Evolutionary conservation across 306 rosid genomes (phyloP).

Genomic region (Erythrophleum fordii): DNA sequence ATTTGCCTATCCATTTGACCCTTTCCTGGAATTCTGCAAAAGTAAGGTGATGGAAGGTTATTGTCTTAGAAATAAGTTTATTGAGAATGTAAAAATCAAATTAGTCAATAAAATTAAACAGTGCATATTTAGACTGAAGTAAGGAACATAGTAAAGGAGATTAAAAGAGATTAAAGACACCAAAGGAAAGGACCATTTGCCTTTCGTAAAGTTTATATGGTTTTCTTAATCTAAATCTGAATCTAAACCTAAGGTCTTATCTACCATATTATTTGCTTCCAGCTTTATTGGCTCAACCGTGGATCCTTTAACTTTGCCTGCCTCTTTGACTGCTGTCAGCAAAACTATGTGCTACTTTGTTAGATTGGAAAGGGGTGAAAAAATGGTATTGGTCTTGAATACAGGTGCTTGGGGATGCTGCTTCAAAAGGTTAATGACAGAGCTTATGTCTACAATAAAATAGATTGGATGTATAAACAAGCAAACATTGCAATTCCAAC

Average conservation of each 20-base stretch:
- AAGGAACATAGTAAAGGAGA: neutral
- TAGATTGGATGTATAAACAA: constrained; percentile 91
- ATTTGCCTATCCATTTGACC: neutral
- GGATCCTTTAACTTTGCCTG: neutral
- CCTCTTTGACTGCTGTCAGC: neutral
- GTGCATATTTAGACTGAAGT: neutral
- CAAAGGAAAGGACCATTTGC: neutral
- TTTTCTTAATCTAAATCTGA: neutral
- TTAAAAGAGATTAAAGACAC: constrained; percentile 24
- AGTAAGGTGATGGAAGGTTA: neutral
- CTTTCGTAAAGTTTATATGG: constrained; percentile 1
- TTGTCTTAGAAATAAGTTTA: neutral
- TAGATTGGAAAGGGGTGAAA: constrained; percentile 25
- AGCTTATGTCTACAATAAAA: constrained; percentile 76
- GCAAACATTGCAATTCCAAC: constrained; percentile 80
- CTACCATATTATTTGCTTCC: constrained; percentile 19
- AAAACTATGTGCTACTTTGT: constrained; percentile 22
- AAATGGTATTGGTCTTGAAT: constrained; percentile 32
- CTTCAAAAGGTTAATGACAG: constrained; percentile 92
- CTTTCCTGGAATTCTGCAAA: no score
- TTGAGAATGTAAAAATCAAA: neutral
- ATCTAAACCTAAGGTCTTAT: neutral
- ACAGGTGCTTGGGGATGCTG: constrained; percentile 93
- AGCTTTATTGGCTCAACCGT: neutral
- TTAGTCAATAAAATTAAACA: neutral